Evolutionary conservation across 176 grass and related monocot genomes (phyloP).

Genomic region (Sorghum bicolor): Sorghum_bicolor_NCBIv3 NC_012870.2:7209001-7209500

Average conservation of each 20-base stretch:
- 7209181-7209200: slow-evolving; percentile 24
- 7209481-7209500: background rate
- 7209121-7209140: slow-evolving; percentile 99
- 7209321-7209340: no score
- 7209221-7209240: slow-evolving; percentile 6
- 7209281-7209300: background rate
- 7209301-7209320: no score
- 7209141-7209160: slow-evolving; percentile 75
- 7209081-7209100: slow-evolving; percentile 98
- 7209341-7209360: no score
- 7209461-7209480: background rate
- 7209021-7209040: slow-evolving; percentile 94
- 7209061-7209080: slow-evolving; percentile 98
- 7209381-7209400: background rate
- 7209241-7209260: slow-evolving; percentile 9
- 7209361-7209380: background rate
- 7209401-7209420: background rate
- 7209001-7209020: slow-evolving; percentile 97
- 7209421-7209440: slow-evolving; percentile 5
- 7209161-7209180: slow-evolving; percentile 15
- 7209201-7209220: slow-evolving; percentile 3
- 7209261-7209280: background rate
- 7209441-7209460: background rate
- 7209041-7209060: slow-evolving; percentile 99
- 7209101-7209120: slow-evolving; percentile 88